phyloP scores from a whole-genome alignment of 352 stramenopile genomes.

The Phytophthora aleatoria region DNA sequence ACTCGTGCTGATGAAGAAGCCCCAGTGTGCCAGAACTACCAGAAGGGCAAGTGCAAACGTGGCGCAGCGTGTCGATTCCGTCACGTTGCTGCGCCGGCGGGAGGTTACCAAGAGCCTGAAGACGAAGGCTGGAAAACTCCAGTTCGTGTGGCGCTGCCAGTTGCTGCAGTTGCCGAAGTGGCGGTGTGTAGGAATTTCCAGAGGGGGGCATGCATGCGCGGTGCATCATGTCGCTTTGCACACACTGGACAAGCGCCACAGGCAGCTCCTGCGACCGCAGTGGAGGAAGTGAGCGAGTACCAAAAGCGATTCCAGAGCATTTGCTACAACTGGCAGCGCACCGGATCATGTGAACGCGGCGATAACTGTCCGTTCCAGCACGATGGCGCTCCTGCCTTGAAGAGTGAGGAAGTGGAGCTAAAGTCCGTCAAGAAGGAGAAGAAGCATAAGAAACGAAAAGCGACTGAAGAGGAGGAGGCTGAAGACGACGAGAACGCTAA shows the following conservation, averaged over 20 bases:
- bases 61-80: slow-evolving; percentile 63
- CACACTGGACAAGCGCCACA: slow-evolving; percentile 44
- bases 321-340: slow-evolving; percentile 71
- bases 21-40: slow-evolving; percentile 67
- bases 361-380: slow-evolving; percentile 61
- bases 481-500: slow-evolving; percentile 13
- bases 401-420: slow-evolving; percentile 10
- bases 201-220: slow-evolving; percentile 46
- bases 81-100: slow-evolving; percentile 39
- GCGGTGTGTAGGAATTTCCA: slow-evolving; percentile 62
- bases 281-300: slow-evolving; percentile 65
- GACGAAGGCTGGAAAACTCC: slow-evolving; percentile 32
- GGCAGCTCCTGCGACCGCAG: slow-evolving; percentile 21
- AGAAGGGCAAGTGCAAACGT: slow-evolving; percentile 76
- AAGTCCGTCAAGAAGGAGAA: slow-evolving; percentile 21
- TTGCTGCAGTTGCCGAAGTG: slow-evolving; percentile 49
- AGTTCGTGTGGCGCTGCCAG: slow-evolving; percentile 42
- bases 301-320: slow-evolving; percentile 70
- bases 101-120: slow-evolving; percentile 14
- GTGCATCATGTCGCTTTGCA: slow-evolving; percentile 60
- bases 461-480: slow-evolving; percentile 10
- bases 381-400: slow-evolving; percentile 18
- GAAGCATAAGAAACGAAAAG: slow-evolving; percentile 33
- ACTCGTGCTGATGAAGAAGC: slow-evolving; percentile 50
- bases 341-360: slow-evolving; percentile 42